Base-by-base conservation (phyloP, 2,329 filamentous ascomycete genomes). In the Neurospora sp. region DNA sequence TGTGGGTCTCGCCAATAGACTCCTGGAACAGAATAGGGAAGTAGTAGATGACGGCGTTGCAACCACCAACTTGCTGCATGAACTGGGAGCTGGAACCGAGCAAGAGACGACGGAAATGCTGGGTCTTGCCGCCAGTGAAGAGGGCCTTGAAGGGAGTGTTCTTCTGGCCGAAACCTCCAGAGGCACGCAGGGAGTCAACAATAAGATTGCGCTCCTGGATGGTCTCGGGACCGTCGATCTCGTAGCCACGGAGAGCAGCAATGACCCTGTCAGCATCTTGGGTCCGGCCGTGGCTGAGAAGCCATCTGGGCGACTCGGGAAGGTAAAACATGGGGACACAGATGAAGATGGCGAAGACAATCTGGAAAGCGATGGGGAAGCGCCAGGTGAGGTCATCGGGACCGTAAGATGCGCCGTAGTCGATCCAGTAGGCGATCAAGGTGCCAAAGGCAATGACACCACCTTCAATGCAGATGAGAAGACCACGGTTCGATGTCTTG, bases 81-180 rank as follows among this genome's bases (percentile, higher is more conserved):
- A 89, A 81, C 77, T 90, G 87, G 5, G 83, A 83, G 8, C 83
- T 84, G 0, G 85, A 82, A 3, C 87, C 88, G 6, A 91, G 83
- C 68, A 89, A 73, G 83, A 90, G 88, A 40, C 89, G 83, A 8
- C 88, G 85, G 79, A 89, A 86, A 75, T 90, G 87, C 78, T 91
- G 88, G 0, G 87, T 89, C 79, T 87, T 88, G 72, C 88, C 88
- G 67, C 83, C 82, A 1, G 87, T 89, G 75, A 89, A 83, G 1
- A 90, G 81, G 0, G 86, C 83, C 73, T 83, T 85, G 76, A 85
- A 76, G 0, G 82, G 83, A 0, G 82, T 84, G 73, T 77, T 81
- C 80, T 82, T 83, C 72, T 81, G 78, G 52, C 80, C 81, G 46
- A 77, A 77, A 70, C 80, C 80, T 37, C 83, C 85, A 33, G 83